Percentiles rank a stretch among this genome's conserved stretches.
These are phyloP conservation scores for Magnolia kwangsiensis DNA, from an alignment of 164 flowering plant species.

Conservation along the genomic window DNA sequence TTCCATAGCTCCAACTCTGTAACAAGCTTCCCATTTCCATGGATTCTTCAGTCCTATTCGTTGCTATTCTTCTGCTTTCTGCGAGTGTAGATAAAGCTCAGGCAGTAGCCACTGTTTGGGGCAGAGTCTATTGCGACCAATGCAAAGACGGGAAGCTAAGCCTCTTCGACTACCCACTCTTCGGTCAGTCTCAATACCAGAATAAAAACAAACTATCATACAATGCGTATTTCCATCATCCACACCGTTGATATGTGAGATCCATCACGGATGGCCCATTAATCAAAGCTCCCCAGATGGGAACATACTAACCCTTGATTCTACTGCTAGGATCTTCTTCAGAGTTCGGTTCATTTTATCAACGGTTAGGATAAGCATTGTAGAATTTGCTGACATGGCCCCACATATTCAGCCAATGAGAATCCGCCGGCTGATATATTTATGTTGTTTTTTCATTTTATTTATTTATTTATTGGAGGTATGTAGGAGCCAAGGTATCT, in stretches of 20 bases:
- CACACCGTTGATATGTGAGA: too few species aligned
- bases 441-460: not conserved
- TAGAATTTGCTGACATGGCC: not conserved
- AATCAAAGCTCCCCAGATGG: too few species aligned
- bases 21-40: slow-evolving; percentile 19
- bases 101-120: slow-evolving; percentile 63
- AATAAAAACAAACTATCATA: not conserved
- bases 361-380: not conserved
- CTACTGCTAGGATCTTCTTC: too few species aligned
- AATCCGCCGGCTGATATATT: not conserved
- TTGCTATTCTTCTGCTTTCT: slow-evolving; percentile 30
- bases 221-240: not conserved
- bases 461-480: not conserved
- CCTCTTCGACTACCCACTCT: slow-evolving; percentile 74
- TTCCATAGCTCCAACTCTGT: not conserved
- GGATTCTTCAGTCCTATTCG: slow-evolving; percentile 31
- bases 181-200: slow-evolving; percentile 30
- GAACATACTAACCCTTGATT: too few species aligned
- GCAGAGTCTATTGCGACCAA: slow-evolving; percentile 85
- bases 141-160: slow-evolving; percentile 81
- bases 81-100: slow-evolving; percentile 38
- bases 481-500: slow-evolving; percentile 69
- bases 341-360: not conserved
- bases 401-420: not conserved
- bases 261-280: too few species aligned